These are phyloP conservation scores for Penicillium odoratum DNA, from an alignment of 495 filamentous ascomycete genomes.

Conservation along the genomic window DNA sequence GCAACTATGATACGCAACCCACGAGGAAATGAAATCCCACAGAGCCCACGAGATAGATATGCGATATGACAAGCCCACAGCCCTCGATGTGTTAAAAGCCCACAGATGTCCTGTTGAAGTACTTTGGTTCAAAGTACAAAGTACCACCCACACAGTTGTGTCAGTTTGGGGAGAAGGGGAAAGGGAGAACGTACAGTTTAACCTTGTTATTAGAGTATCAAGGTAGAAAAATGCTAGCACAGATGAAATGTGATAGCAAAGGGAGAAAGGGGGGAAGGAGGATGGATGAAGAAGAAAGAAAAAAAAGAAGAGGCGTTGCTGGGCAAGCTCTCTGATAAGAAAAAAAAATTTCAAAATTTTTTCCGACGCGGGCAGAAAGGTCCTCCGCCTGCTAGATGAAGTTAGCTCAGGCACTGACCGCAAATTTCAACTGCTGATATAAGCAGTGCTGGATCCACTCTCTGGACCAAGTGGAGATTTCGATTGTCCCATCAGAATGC, in stretches of 20 bases:
- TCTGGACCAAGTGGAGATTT: not conserved
- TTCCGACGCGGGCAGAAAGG: conserved; percentile 32
- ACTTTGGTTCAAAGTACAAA: conserved; percentile 28
- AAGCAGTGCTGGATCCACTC: not conserved
- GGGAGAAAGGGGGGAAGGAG: conserved; percentile 12
- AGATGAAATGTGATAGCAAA: conserved; percentile 18
- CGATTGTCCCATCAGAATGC: not conserved
- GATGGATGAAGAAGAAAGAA: conserved; percentile 26
- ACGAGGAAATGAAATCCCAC: conserved; percentile 39
- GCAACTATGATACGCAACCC: conserved; percentile 48
- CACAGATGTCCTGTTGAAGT: conserved; percentile 49
- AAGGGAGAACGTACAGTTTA: conserved; percentile 14
- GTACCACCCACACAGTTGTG: conserved; percentile 42
- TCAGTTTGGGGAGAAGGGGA: conserved; percentile 33
- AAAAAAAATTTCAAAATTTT: conserved; percentile 41
- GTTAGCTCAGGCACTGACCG: conserved; percentile 2
- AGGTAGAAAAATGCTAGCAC: conserved; percentile 20
- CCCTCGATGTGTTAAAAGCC: conserved; percentile 49
- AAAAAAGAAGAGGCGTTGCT: conserved; percentile 23
- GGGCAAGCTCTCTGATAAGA: conserved; percentile 35
- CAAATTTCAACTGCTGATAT: not conserved
- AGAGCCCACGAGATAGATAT: conserved; percentile 47
- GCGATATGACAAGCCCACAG: conserved; percentile 49
- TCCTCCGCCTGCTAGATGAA: conserved; percentile 28
- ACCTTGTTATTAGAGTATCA: conserved; percentile 11